A percentile compares a stretch with the other conserved stretches of the same genome.
Conservation (phyloP, 345 rosid genomes). For the Barbarea vulgaris region DNA sequence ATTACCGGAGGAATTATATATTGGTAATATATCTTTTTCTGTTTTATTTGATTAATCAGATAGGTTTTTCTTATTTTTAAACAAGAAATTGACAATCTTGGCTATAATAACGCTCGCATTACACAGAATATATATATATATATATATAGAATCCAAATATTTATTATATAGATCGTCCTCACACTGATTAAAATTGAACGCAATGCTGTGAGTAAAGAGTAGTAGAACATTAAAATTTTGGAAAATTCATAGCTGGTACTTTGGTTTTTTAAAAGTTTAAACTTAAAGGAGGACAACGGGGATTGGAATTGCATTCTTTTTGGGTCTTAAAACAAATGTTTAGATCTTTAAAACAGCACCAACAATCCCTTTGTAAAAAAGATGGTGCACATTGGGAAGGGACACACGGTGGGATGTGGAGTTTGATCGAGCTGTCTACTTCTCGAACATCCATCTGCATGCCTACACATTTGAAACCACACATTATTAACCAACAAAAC, state of each 20-base stretch:
- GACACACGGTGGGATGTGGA: neutral
- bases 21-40: neutral
- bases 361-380: constrained; percentile 20
- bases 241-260: neutral
- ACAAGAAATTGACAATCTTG: too few relatives aligned
- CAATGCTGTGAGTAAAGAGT: neutral
- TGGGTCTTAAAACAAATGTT: neutral
- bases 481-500: neutral
- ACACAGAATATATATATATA: too few relatives aligned
- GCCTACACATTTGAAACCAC: constrained; percentile 30
- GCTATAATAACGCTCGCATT: too few relatives aligned
- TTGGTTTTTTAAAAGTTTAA: neutral
- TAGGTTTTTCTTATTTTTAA: too few relatives aligned
- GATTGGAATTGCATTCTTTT: neutral
- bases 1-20: neutral
- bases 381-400: neutral
- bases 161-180: neutral
- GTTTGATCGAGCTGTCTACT: constrained; percentile 6
- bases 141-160: neutral
- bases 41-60: neutral
- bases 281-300: constrained; percentile 11
- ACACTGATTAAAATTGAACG: neutral
- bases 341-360: constrained; percentile 11
- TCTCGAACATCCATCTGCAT: constrained; percentile 13
- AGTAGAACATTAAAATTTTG: too few relatives aligned